Evolutionary conservation across 2,329 filamentous ascomycete species (phyloP).

Genomic region (Cercospora zeina): DNA sequence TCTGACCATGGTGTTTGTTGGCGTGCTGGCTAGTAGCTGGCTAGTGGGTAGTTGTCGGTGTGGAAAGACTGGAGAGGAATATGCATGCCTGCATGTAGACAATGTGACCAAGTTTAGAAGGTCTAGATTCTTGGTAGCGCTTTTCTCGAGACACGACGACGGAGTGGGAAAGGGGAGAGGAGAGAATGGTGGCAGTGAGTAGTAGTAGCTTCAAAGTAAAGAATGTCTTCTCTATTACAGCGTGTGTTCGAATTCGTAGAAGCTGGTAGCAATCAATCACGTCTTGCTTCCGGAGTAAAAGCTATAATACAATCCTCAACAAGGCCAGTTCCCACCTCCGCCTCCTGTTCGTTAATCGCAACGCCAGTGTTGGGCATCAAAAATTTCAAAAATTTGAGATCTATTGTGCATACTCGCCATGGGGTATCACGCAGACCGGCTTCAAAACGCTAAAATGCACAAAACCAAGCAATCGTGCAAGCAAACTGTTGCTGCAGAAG

Average conservation of each 20-base stretch:
- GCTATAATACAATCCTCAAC: neutral
- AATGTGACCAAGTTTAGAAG: neutral
- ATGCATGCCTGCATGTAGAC: neutral
- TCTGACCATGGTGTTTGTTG: no score
- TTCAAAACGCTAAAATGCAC: slow-evolving; percentile 32
- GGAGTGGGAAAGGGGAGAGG: no score
- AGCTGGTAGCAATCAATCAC: neutral
- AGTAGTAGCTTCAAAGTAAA: no score
- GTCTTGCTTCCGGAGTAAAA: neutral
- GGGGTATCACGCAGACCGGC: slow-evolving; percentile 31
- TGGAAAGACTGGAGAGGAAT: no score
- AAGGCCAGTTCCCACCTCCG: neutral
- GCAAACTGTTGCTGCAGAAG: slow-evolving; percentile 10
- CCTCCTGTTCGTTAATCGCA: neutral
- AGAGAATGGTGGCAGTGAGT: neutral
- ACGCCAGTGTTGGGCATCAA: neutral
- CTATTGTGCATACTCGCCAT: slow-evolving; percentile 26
- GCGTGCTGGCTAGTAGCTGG: no score
- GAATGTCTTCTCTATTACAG: slow-evolving; percentile 5
- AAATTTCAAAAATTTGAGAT: slow-evolving; percentile 20
- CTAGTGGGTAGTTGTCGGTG: no score
- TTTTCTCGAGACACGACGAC: neutral
- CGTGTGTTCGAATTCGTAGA: neutral
- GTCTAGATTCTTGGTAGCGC: neutral
- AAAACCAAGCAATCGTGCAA: slow-evolving; percentile 18